phyloP scores from a whole-genome alignment of 371 early-diverging fungal genomes.

The Mortierella sp. region DNA sequence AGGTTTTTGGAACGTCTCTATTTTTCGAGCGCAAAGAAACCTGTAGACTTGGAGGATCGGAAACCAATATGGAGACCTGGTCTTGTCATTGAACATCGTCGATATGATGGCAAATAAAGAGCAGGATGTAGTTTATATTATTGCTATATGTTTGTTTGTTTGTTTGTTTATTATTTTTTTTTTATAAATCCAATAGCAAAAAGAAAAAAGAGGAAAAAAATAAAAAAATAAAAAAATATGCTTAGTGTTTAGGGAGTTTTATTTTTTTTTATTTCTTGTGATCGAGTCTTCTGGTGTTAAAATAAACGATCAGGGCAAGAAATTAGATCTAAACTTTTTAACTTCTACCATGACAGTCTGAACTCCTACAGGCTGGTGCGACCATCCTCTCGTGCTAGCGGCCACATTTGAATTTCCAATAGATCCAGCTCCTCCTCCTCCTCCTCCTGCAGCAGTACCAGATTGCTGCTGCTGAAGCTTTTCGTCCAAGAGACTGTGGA shows the following conservation, averaged over 20 bases:
- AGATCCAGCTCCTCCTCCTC: not conserved
- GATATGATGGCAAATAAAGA: slow-evolving; percentile 11
- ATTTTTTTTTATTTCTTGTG: not conserved
- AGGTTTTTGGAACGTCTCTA: slow-evolving; percentile 32
- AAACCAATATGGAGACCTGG: slow-evolving; percentile 21
- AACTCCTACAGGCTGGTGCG: slow-evolving; percentile 86
- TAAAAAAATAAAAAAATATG: too few species aligned
- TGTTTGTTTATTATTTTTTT: not conserved
- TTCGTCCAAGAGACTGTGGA: slow-evolving; percentile 81
- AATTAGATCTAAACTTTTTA: slow-evolving; percentile 85
- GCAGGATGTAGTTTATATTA: too few species aligned
- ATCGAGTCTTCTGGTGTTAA: too few species aligned
- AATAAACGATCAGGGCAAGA: slow-evolving; percentile 55
- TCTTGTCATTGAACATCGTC: slow-evolving; percentile 19
- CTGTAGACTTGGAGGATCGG: slow-evolving; percentile 12
- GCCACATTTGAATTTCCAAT: slow-evolving; percentile 9
- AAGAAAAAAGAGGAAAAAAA: not conserved
- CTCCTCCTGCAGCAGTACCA: not conserved
- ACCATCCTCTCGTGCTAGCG: slow-evolving; percentile 51
- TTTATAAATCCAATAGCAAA: not conserved
- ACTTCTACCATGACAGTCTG: slow-evolving; percentile 95
- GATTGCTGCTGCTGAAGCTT: slow-evolving; percentile 47
- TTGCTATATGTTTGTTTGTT: not conserved
- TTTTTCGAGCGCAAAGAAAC: slow-evolving; percentile 21
- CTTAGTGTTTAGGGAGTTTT: too few species aligned